Evolutionary conservation across 208 protist genomes (phyloP).

Genomic region (Leishmania tarentolae): DNA sequence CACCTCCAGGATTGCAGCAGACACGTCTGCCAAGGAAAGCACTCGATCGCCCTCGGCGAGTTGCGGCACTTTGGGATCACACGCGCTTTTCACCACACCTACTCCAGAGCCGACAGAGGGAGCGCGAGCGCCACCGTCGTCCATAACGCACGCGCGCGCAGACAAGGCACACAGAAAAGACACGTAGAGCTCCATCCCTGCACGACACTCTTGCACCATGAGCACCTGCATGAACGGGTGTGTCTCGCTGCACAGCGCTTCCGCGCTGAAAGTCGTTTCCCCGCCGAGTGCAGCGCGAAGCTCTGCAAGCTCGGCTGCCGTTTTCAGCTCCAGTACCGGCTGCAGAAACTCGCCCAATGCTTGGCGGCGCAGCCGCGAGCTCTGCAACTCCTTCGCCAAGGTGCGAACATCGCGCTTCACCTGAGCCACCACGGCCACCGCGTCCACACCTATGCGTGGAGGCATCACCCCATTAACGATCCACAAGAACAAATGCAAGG

Average conservation of each 20-base stretch:
- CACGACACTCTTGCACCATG: constrained; percentile 70
- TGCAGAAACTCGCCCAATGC: constrained; percentile 67
- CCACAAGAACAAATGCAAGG: constrained; percentile 52
- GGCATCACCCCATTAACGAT: constrained; percentile 59
- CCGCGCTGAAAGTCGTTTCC: constrained; percentile 70
- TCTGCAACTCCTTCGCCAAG: constrained; percentile 64
- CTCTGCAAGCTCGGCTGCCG: constrained; percentile 43
- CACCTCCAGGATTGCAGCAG: constrained; percentile 46
- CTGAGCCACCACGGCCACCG: constrained; percentile 60
- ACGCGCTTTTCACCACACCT: not conserved
- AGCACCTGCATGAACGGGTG: constrained; percentile 73
- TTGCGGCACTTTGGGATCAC: not conserved
- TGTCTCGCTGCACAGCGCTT: constrained; percentile 35
- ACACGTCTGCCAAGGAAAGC: constrained; percentile 52
- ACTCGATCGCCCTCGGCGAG: constrained; percentile 29
- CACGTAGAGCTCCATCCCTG: constrained; percentile 57
- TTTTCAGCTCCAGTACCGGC: constrained; percentile 72
- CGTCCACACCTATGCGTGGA: constrained; percentile 72
- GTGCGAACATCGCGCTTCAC: constrained; percentile 59
- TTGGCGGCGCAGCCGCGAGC: constrained; percentile 57
- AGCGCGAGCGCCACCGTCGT: not conserved
- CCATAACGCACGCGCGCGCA: constrained; percentile 23
- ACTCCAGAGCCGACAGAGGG: not conserved
- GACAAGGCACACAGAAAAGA: constrained; percentile 55
- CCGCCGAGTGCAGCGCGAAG: constrained; percentile 53